Base-by-base conservation (phyloP, 164 flowering plant species). In the Tetrastigma voinierianum region DNA sequence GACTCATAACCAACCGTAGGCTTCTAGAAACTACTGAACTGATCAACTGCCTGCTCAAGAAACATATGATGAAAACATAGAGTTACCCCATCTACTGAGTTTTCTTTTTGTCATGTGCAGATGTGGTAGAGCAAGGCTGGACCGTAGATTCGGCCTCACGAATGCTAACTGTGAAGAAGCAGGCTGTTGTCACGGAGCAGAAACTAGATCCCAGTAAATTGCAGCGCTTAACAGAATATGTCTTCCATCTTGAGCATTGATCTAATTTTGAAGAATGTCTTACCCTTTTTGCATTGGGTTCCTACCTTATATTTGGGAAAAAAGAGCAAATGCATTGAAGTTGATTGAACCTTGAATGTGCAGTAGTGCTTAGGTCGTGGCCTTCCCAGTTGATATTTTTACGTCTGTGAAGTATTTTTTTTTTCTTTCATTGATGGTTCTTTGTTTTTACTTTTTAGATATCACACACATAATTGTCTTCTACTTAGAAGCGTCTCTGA, bases 161-260 rank as follows among this genome's bases (percentile, higher is more conserved):
- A 48, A 93, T 88, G 97, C 77, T 94, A 20, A 91, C 89, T 1
- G 96, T 94, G 80, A 90, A 76, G n/a, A 90, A 82, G 74, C 87
- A 77, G 70, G 76, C 80, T 13, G 47, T 70, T 25, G 81, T 76
- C 64, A 78, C 68, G 8, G 90, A 88, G 69, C 96, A 88, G 89
- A 91, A 88, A 64, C 59, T 91, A 51, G 94, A 89, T 72, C 75
- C 86, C 44, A 69, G 83, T 72, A 94, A 90, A 80, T 71, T 94
- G 66, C 97, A 90, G 79, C 79, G n/a, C n/a, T n/a, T n/a, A 72
- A 93, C 98, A 10, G 97, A 93, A 72, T 93, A 91, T 61, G 96
- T 91, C 0, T 91, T 91, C 76, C 97, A 90, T 67, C 89, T 93
- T 1, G 97, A 93, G 80, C 97, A 91, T 70, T 89, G 72, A 74